These are phyloP conservation scores for Phyllosticta citrichinensis DNA, from an alignment of 2,329 filamentous ascomycete species.

Conservation along the genomic window DNA sequence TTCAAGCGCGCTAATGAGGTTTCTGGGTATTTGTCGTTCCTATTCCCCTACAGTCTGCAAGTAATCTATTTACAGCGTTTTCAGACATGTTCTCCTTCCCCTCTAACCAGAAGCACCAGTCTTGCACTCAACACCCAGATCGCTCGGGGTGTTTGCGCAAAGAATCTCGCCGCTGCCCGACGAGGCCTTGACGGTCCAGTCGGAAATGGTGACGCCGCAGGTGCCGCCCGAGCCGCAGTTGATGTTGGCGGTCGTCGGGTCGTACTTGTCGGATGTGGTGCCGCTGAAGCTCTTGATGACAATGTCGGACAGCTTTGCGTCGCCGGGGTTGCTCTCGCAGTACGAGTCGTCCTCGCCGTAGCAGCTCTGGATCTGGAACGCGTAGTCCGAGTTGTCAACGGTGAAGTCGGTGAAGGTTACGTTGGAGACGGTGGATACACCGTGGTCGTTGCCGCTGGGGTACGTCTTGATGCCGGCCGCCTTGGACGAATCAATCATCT, in stretches of 20 bases:
- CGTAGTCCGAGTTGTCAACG: constrained; percentile 32
- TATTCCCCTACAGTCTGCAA: neutral
- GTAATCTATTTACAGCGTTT: neutral
- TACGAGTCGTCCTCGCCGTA: constrained; percentile 19
- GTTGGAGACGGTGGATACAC: constrained; percentile 29
- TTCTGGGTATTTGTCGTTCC: neutral
- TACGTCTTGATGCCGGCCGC: constrained; percentile 40
- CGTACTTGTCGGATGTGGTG: constrained; percentile 38
- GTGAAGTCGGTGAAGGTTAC: constrained; percentile 32
- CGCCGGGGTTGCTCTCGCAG: constrained; percentile 2
- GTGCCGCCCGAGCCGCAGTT: constrained; percentile 3
- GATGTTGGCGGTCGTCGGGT: constrained; percentile 20
- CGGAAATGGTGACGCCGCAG: constrained; percentile 2
- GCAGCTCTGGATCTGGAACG: constrained; percentile 38
- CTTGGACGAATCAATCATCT: constrained; percentile 34
- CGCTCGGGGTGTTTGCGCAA: constrained; percentile 2
- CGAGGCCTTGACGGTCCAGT: constrained; percentile 2
- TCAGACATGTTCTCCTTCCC: neutral
- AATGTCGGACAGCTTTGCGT: neutral
- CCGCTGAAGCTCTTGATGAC: constrained; percentile 45
- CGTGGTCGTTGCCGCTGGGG: constrained; percentile 28
- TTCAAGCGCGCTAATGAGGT: neutral
- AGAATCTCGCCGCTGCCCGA: constrained; percentile 3
- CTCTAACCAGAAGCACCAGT: constrained; percentile 4
- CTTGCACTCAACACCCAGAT: constrained; percentile 2